Evolutionary conservation across 768 basidiomycete species (phyloP), one percentile per base, ranked within the genome.

Genomic region (Suillus tomentosus): DNA sequence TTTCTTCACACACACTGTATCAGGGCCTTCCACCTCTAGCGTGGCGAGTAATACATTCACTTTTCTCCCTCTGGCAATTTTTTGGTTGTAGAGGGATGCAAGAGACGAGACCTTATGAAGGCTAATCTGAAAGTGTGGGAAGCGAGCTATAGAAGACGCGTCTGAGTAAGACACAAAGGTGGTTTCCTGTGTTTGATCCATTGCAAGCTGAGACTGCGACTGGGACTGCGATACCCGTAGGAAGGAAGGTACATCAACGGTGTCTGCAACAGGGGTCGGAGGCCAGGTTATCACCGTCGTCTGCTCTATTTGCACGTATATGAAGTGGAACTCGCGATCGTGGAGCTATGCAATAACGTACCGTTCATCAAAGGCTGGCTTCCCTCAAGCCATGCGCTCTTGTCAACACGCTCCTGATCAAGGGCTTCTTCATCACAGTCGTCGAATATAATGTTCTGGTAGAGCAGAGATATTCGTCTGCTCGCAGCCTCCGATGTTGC

Each of bases 11-110:
- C 76, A 80, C 43, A 94, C 82, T 6, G 80, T 76, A 67, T 91
- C 88, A 0, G 91, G 92, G 0, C 91, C 91, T 59, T 93, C 91
- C 15, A 91, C 82, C 73, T 94, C 92, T 63, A 94, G 77, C 9
- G 84, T 83, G 6, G 88, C 91, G 5, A 89, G 79, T 7, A 94
- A 80, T 9, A 89, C 63, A 48, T 79, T 83, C 24, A 87, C 79
- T 69, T 87, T 88, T n/a, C 72, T 74, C 40, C 82, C 79, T 62
- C 70, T 63, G 17, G 72, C 69, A 40, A 66, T 65, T 0, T 66
- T 19, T 40, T 40, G 24, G 10, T 3, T 40, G 80, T 70, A 34
- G 70, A 82, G 70, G 15, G 73, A 63, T 2, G 83, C 76, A 2
- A 93, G 77, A 3, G 85, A 76, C 0, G 84, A 82, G 22, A 93